Percentiles rank a stretch among this genome's conserved stretches.
Conservation (phyloP, 108 stramenopile species). For the Nannochloropsis salina region DNA sequence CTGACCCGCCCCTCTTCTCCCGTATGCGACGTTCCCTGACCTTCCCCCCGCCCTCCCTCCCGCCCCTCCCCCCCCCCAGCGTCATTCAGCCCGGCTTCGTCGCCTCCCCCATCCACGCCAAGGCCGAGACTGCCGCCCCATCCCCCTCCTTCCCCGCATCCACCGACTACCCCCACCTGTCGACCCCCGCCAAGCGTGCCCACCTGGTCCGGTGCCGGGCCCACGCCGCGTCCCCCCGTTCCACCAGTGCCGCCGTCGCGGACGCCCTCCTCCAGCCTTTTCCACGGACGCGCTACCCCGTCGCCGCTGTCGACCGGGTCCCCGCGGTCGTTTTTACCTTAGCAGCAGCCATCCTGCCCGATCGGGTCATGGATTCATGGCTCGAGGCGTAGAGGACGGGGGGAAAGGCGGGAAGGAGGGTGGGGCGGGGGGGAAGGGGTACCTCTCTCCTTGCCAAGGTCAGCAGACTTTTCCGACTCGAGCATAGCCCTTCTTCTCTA, state of each 20-base stretch:
- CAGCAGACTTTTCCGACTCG: no score
- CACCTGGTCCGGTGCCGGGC: background rate
- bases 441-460: no score
- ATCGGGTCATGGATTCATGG: background rate
- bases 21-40: background rate
- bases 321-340: background rate
- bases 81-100: constrained; percentile 16
- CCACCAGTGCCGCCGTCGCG: background rate
- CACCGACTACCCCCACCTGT: background rate
- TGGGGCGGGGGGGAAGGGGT: background rate
- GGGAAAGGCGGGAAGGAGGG: background rate
- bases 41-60: constrained; percentile 10
- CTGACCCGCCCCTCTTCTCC: background rate
- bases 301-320: background rate
- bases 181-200: background rate
- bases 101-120: constrained; percentile 4
- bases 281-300: background rate
- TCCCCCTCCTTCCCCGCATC: background rate
- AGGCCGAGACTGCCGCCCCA: background rate
- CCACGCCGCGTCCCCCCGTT: background rate
- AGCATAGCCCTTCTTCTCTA: no score
- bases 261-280: background rate
- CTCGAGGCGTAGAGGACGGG: background rate
- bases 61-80: background rate
- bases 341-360: background rate